Percentiles rank a stretch among this genome's conserved stretches.
These are phyloP conservation scores for Gelatoporia subvermispora DNA, from an alignment of 768 basidiomycete genomes.

Conservation along the genomic window DNA sequence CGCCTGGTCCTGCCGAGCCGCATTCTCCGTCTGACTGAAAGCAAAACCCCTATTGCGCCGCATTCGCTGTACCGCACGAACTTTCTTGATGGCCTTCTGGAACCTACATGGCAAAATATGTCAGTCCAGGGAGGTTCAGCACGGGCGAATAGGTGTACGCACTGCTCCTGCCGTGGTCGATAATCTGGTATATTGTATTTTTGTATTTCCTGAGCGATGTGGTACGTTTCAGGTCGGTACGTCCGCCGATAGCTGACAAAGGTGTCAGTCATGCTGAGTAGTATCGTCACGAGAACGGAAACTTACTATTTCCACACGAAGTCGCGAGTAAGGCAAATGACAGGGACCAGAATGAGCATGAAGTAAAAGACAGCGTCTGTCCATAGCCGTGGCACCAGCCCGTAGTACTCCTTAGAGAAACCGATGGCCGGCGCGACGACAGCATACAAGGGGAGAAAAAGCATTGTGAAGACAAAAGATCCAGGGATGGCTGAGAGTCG, in stretches of 20 bases:
- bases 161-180: slow-evolving; percentile 96
- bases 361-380: slow-evolving; percentile 87
- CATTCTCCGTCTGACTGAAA: slow-evolving; percentile 93
- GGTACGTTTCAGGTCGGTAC: slow-evolving; percentile 88
- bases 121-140: slow-evolving; percentile 8
- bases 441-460: slow-evolving; percentile 88
- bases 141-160: slow-evolving; percentile 23
- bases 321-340: slow-evolving; percentile 82
- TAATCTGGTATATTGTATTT: slow-evolving; percentile 98
- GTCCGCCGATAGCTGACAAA: slow-evolving; percentile 77
- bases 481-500: slow-evolving; percentile 79
- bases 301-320: slow-evolving; percentile 97
- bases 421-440: slow-evolving; percentile 79
- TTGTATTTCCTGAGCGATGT: slow-evolving; percentile 98
- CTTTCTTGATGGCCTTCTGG: slow-evolving; percentile 99
- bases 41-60: slow-evolving; percentile 95
- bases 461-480: slow-evolving; percentile 95
- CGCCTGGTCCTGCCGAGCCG: slow-evolving; percentile 81
- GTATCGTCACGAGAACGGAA: neutral
- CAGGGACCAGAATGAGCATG: slow-evolving; percentile 76
- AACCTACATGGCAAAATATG: slow-evolving; percentile 47
- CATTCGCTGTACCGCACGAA: slow-evolving; percentile 97
- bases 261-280: slow-evolving; percentile 10
- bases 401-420: slow-evolving; percentile 87
- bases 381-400: slow-evolving; percentile 89